Base-by-base conservation (phyloP, 1,284 basidiomycete species). In the Heterobasidion irregulare region DNA sequence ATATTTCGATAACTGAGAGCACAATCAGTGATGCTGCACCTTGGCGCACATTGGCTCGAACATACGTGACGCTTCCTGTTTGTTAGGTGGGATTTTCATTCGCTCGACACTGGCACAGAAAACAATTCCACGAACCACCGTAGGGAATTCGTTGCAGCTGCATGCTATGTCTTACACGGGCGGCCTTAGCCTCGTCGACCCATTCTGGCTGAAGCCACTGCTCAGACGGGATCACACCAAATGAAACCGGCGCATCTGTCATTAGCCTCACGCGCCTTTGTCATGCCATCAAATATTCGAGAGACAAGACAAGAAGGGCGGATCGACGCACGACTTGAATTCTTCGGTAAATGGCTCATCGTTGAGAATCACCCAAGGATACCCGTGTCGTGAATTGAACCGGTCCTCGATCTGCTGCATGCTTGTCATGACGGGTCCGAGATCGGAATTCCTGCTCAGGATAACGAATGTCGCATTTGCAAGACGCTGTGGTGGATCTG, bases 321-420 rank as follows among this genome's bases (percentile, higher is more conserved):
- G 18, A 9, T 16, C 38, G 33, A 64, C 70, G 53, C 57, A 83
- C 79, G 70, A 68, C 62, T 83, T 88, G 69, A 90, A 91, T 26
- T 84, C 79, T 19, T 86, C 80, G 6, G 77, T 74, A 61, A 89
- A 89, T 1, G 78, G 78, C 56, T 80, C 79, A 18, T 90, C 86
- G 61, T 89, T 89, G 35, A 89, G 69, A 60, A 89, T 77, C 6
- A 89, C 80, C 74, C 82, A 89, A 15, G 86, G 85, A 64, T 90
- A 90, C 32, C 77, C 68, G 57, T 77, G 81, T 63, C 78, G 75
- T 60, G 73, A 72, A 67, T 89, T 89, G 67, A 89, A 84, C 9
- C 78, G 72, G 49, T 80, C 75, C 60, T 84, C 82, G 41, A 81
- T 67, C 50, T 78, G 75, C 59, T 75, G 74, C 18, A 84, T 75